phyloP scores from a whole-genome alignment of 352 stramenopile species.

The Globisporangium apiculatum region DNA sequence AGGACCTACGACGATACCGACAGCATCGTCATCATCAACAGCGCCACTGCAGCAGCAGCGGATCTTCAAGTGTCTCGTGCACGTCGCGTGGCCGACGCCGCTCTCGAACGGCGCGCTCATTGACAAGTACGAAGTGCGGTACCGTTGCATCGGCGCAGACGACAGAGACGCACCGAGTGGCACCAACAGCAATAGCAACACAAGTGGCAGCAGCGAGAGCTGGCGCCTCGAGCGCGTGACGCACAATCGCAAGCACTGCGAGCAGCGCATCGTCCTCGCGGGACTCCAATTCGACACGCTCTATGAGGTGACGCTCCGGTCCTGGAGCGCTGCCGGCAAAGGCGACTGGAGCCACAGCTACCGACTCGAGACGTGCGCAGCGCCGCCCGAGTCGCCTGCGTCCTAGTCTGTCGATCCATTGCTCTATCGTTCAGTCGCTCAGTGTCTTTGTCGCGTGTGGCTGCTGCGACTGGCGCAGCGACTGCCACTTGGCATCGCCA shows the following conservation, averaged over 20 bases:
- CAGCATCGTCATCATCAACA: not conserved
- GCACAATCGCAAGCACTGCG: slow-evolving; percentile 34
- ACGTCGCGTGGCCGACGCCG: slow-evolving; percentile 46
- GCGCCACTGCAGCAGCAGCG: slow-evolving; percentile 29
- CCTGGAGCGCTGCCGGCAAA: slow-evolving; percentile 49
- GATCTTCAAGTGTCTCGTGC: slow-evolving; percentile 47
- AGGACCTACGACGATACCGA: not conserved
- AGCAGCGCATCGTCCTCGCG: slow-evolving; percentile 32
- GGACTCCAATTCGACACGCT: slow-evolving; percentile 48
- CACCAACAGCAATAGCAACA: slow-evolving; percentile 5
- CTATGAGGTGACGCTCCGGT: slow-evolving; percentile 61
- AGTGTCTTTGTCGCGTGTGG: not conserved
- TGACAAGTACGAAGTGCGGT: slow-evolving; percentile 65
- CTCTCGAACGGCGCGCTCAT: slow-evolving; percentile 63
- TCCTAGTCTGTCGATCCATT: slow-evolving; percentile 16
- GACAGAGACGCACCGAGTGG: slow-evolving; percentile 8
- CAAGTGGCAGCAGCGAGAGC: slow-evolving; percentile 3
- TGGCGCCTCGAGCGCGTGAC: slow-evolving; percentile 33
- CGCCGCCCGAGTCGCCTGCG: slow-evolving; percentile 18
- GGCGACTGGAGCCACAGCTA: slow-evolving; percentile 46
- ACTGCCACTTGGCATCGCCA: slow-evolving; percentile 14
- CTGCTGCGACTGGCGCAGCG: not conserved
- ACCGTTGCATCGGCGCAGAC: slow-evolving; percentile 28
- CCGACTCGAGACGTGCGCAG: slow-evolving; percentile 23
- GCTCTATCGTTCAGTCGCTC: slow-evolving; percentile 10